phyloP scores from a whole-genome alignment of 441 rosid species.

The Sinapis alba region DNA sequence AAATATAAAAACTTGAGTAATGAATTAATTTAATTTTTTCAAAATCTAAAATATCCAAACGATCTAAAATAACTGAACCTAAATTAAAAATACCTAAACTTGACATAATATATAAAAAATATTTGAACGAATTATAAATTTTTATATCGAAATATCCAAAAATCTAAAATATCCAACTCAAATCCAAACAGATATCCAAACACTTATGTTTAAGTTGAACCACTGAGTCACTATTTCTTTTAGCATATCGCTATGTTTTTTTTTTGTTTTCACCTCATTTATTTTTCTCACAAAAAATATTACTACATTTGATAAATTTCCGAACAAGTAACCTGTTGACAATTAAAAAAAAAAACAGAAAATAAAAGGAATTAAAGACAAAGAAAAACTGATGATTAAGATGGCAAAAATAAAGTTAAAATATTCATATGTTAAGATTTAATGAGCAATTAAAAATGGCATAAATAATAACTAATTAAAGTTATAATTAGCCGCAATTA shows the following conservation, averaged over 20 bases:
- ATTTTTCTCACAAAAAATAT: neutral
- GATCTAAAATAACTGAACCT: no score
- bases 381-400: neutral
- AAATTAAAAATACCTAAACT: no score
- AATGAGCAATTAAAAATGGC: neutral
- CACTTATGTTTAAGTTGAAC: no score
- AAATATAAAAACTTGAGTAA: no score
- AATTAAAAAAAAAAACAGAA: neutral
- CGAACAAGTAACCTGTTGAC: neutral
- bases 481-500: constrained; percentile 23
- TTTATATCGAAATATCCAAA: no score
- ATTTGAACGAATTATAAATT: no score
- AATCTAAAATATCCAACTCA: no score
- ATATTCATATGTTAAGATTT: neutral
- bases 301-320: neutral
- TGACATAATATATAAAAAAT: no score
- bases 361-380: neutral
- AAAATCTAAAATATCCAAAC: no score
- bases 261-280: neutral
- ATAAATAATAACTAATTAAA: constrained; percentile 5
- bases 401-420: neutral
- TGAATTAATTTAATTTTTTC: no score
- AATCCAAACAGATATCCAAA: no score
- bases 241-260: neutral
- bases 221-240: neutral